phyloP scores from a whole-genome alignment of 2,329 filamentous ascomycete genomes.

The Penicillium sp. region DNA sequence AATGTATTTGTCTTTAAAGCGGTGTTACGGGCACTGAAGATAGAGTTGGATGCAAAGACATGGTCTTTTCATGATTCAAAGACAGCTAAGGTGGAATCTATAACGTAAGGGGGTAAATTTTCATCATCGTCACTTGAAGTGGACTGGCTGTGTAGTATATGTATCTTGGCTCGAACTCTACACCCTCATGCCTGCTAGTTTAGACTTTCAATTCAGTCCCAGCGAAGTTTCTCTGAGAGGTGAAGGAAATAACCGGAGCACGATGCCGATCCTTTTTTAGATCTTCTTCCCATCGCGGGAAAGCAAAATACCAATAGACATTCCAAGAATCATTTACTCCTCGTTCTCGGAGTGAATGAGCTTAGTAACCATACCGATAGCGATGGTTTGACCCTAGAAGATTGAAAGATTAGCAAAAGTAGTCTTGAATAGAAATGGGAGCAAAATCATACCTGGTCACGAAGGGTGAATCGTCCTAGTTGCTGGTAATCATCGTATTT shows the following conservation, averaged over 20 bases:
- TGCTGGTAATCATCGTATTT: constrained; percentile 95
- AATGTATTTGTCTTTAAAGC: not conserved
- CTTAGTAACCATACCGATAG: constrained; percentile 98
- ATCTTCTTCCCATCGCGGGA: constrained; percentile 2
- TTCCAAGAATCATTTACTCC: constrained; percentile 10
- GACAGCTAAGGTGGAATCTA: constrained; percentile 16
- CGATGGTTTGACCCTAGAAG: constrained; percentile 90
- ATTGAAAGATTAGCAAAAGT: constrained; percentile 24
- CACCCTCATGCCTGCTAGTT: constrained; percentile 18
- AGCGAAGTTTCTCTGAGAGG: not conserved
- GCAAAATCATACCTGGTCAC: constrained; percentile 69
- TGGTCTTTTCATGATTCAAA: constrained; percentile 22
- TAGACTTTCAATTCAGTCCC: constrained; percentile 3
- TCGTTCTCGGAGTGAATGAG: constrained; percentile 53
- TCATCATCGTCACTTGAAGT: constrained; percentile 37
- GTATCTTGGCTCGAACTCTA: constrained; percentile 25
- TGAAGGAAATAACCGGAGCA: not conserved
- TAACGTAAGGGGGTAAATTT: constrained; percentile 25
- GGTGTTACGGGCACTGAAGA: not conserved
- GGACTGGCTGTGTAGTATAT: constrained; percentile 19
- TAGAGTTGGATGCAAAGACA: constrained; percentile 3
- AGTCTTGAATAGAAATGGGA: not conserved
- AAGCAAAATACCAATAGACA: constrained; percentile 2
- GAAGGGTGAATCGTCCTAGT: constrained; percentile 83
- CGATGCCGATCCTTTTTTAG: constrained; percentile 6